phyloP scores from a whole-genome alignment of 2,329 filamentous ascomycete species.

The Aspergillus puulaauensis region DNA sequence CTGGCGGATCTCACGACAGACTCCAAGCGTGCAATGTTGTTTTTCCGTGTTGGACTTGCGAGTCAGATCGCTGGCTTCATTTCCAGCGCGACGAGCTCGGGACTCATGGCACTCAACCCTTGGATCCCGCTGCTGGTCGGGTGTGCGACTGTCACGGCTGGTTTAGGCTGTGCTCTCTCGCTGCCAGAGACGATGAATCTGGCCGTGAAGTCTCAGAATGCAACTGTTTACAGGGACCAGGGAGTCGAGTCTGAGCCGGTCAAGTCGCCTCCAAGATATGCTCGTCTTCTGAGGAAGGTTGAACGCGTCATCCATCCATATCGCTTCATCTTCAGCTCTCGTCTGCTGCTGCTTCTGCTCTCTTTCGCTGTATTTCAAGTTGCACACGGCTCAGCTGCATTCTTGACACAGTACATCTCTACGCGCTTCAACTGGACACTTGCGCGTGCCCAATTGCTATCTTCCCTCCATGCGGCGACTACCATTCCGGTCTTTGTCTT shows the following conservation, averaged over 20 bases:
- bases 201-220: background rate
- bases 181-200: background rate
- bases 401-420: background rate
- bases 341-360: background rate
- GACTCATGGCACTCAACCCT: background rate
- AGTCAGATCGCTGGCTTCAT: background rate
- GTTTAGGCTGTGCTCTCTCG: background rate
- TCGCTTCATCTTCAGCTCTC: background rate
- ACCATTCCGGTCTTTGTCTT: background rate
- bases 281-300: background rate
- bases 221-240: background rate
- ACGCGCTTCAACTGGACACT: background rate
- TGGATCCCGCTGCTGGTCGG: background rate
- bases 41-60: background rate
- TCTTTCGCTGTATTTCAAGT: background rate
- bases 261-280: background rate
- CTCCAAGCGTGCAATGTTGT: background rate
- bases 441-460: background rate
- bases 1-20: background rate
- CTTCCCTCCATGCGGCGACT: background rate
- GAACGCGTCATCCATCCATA: background rate
- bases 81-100: background rate
- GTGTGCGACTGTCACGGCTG: background rate
- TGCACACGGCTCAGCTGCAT: background rate
- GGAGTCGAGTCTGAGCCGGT: background rate